Evolutionary conservation across 257 asterid genomes (phyloP).

Genomic region (Penstemon barbatus): DNA sequence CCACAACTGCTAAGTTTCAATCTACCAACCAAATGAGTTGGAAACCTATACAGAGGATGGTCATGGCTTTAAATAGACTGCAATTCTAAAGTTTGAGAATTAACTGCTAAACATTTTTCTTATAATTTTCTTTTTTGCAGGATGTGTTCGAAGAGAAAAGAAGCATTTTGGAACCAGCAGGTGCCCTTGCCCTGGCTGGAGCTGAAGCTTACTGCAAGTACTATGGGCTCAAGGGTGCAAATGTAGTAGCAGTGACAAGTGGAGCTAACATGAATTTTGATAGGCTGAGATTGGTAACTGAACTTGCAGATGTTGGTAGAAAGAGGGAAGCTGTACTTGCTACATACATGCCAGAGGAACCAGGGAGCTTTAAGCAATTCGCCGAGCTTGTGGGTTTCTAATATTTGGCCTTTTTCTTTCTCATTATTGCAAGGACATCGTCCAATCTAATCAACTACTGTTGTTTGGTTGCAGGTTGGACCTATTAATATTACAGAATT

Average conservation of each 20-base stretch:
- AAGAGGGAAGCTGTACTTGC: constrained; percentile 86
- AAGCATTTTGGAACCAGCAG: constrained; percentile 90
- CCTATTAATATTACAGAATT: constrained; percentile 84
- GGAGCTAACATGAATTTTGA: constrained; percentile 97
- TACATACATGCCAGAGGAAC: constrained; percentile 74
- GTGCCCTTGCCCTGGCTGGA: constrained; percentile 95
- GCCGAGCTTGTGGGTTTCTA: constrained; percentile 61
- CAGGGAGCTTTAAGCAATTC: constrained; percentile 73
- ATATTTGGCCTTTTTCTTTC: neutral
- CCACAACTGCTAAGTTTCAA: neutral
- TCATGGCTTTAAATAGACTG: neutral
- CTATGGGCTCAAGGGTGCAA: constrained; percentile 66
- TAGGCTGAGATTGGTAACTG: constrained; percentile 85
- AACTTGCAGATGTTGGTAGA: constrained; percentile 90
- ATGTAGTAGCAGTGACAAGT: constrained; percentile 78
- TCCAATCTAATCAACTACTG: constrained; percentile 19
- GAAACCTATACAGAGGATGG: neutral
- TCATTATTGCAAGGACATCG: neutral
- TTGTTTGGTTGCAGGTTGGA: constrained; percentile 64
- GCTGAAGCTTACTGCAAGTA: constrained; percentile 90
- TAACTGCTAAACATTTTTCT: constrained; percentile 15
- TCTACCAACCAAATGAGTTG: neutral
- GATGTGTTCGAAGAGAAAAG: constrained; percentile 95
- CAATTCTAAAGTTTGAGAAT: constrained; percentile 19
- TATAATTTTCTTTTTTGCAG: constrained; percentile 37